Evolutionary conservation across 805 yeast species (phyloP), one percentile per base, ranked within the genome.

Genomic region (Wickerhamomyces mucosus): DNA sequence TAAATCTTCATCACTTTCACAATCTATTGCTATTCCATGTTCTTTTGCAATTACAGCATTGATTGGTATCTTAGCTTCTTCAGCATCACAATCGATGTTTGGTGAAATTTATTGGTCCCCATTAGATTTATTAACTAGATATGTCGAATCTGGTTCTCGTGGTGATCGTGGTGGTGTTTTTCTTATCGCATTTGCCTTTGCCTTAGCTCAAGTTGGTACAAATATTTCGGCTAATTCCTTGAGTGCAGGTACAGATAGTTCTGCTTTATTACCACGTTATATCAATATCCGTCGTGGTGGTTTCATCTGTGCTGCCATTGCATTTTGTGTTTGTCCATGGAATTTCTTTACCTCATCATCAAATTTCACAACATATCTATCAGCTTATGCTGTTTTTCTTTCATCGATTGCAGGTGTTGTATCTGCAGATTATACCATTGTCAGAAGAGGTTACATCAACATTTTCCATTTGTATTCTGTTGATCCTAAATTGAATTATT

Each of bases 71-170:
- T 61, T 85, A 37, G 84, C 85, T 15, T 76, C 94, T 18, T 78
- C 94, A 7, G 82, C 95, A 1, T 78, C 92, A 4, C 63, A 75
- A 26, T 53, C 66, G 5, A 50, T 82, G 44, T 83, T 75, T 51
- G 82, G 79, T 17, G 72, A 67, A 41, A 69, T 83, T 21, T 70
- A 69, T 50, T 85, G 96, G 96, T 71, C 79, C 32, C 96, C 96
- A 7, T 59, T 85, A 35, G 94, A 81, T 18, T 22, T 49, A 11
- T 61, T 85, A 43, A 67, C 67, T 12, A 60, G 69, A 30, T 82
- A 79, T 48, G 67, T 85, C 43, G 72, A 72, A 29, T 50, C 63
- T 34, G 61, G 58, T 41, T 51, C 71, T 5, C 34, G 67, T 2
- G 79, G 88, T 18, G 72, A 77, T 38, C 65, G 94, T 40, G 86